phyloP scores from a whole-genome alignment of 179 eudicot genomes.

The Camellia oleifera region DNA sequence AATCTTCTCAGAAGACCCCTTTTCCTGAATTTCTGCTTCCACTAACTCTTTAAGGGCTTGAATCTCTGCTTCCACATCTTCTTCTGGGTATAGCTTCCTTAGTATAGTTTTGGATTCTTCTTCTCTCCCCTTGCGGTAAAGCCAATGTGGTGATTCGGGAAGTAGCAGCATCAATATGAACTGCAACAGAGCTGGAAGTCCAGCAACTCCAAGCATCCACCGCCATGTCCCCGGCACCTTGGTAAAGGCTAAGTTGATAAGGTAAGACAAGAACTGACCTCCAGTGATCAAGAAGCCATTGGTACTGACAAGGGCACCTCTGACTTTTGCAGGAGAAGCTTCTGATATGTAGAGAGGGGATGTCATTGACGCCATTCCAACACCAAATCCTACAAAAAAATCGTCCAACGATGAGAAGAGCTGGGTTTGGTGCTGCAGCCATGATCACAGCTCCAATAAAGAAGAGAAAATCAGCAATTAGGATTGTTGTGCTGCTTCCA shows the following conservation, averaged over 20 bases:
- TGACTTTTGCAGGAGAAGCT: conserved; percentile 57
- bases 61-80: conserved; percentile 53
- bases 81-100: conserved; percentile 42
- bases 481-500: conserved; percentile 45
- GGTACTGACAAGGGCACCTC: conserved; percentile 63
- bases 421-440: conserved; percentile 58
- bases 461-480: conserved; percentile 58
- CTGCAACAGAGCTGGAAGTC: conserved; percentile 66
- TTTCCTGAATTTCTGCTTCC: conserved; percentile 39
- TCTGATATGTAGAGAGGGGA: conserved; percentile 63
- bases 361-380: conserved; percentile 73
- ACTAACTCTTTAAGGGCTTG: conserved; percentile 48
- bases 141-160: conserved; percentile 87
- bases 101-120: conserved; percentile 51
- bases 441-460: conserved; percentile 51
- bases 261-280: conserved; percentile 68
- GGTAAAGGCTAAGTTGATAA: conserved; percentile 63
- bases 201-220: conserved; percentile 84
- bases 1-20: conserved; percentile 15
- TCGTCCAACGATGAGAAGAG: conserved; percentile 49
- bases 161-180: conserved; percentile 55
- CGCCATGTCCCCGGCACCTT: conserved; percentile 73
- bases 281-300: conserved; percentile 68
- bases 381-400: conserved; percentile 63
- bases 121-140: conserved; percentile 63